Conservation (phyloP, 1,284 basidiomycete species). For the Boletus nobilissimus region DNA sequence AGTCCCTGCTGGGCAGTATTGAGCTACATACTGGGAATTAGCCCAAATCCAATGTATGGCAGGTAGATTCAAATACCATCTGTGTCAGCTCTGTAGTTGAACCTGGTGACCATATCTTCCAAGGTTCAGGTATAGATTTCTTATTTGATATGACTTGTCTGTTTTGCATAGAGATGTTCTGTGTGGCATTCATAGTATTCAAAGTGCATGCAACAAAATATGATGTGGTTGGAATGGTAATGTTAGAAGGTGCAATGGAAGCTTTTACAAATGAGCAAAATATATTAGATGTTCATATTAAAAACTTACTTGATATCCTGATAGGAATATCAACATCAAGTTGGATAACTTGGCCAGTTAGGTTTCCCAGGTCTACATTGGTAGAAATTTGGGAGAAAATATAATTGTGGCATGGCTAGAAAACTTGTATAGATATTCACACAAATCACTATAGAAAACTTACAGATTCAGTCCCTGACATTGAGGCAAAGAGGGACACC, state of each 20-base stretch:
- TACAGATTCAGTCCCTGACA: neutral
- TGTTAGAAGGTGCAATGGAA: fast-evolving
- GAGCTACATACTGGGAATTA: neutral
- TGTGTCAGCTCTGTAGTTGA: constrained; percentile 1
- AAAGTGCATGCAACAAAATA: constrained; percentile 4
- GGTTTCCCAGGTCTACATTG: constrained; percentile 14
- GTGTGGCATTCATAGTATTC: neutral
- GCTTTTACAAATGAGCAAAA: neutral
- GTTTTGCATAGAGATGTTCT: neutral
- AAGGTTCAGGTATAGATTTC: neutral
- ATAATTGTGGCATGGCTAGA: neutral
- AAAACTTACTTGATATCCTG: neutral
- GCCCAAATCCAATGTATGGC: neutral
- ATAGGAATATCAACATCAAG: neutral
- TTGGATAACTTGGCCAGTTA: neutral
- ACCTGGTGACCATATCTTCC: neutral
- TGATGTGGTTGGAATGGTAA: neutral
- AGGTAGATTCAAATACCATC: neutral
- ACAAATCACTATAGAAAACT: neutral
- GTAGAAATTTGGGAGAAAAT: constrained; percentile 4
- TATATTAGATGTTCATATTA: neutral
- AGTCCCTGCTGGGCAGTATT: neutral
- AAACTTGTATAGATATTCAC: neutral
- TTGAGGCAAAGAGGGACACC: neutral
- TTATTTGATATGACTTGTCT: neutral